Evolutionary conservation across 2,329 filamentous ascomycete genomes (phyloP).

Genomic region (Clonostachys rosea): DNA sequence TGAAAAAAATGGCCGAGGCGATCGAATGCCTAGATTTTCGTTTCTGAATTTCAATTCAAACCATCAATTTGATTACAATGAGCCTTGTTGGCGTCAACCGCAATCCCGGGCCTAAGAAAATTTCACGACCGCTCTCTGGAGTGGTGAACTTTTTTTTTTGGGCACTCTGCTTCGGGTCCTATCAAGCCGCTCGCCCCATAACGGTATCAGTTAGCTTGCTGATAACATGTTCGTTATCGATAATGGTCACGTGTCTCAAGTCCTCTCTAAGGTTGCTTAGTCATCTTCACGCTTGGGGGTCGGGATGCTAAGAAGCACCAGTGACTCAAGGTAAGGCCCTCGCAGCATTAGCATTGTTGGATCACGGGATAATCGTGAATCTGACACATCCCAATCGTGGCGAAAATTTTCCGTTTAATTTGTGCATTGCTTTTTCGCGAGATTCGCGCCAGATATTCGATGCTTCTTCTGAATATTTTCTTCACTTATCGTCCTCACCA

Average conservation of each 20-base stretch:
- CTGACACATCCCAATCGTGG: too few relatives aligned
- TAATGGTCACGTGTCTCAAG: neutral
- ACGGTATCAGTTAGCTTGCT: neutral
- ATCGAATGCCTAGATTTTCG: neutral
- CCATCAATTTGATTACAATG: neutral
- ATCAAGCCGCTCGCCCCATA: neutral
- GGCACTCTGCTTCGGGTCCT: neutral
- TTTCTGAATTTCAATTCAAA: neutral
- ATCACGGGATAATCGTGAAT: too few relatives aligned
- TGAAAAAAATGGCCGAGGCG: neutral
- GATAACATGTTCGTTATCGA: slow-evolving; percentile 5
- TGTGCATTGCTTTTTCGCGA: too few relatives aligned
- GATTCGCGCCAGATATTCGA: too few relatives aligned
- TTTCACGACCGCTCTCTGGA: neutral
- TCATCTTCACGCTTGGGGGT: too few relatives aligned
- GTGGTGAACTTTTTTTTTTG: slow-evolving; percentile 10
- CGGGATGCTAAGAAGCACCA: too few relatives aligned
- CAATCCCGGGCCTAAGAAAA: neutral
- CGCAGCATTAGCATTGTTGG: too few relatives aligned
- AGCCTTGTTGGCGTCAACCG: neutral
- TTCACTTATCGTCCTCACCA: too few relatives aligned
- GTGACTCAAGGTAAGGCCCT: too few relatives aligned
- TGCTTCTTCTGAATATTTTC: too few relatives aligned
- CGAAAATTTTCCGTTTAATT: too few relatives aligned
- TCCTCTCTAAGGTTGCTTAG: neutral